These are phyloP conservation scores for Botryotinia globosa DNA, from an alignment of 2,329 filamentous ascomycete species.

Conservation along the genomic window DNA sequence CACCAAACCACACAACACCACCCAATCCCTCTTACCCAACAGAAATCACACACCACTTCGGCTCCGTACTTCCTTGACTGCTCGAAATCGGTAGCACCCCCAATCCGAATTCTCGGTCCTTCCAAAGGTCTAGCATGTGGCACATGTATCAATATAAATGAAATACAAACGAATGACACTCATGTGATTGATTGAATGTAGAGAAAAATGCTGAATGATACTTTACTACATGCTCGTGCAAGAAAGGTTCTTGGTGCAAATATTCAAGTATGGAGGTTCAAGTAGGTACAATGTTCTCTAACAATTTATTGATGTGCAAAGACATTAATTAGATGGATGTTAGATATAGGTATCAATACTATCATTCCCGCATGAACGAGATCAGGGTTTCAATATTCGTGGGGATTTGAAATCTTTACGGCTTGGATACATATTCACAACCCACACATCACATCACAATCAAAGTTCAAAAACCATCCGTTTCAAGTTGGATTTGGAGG, in stretches of 20 bases:
- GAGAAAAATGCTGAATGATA: no score
- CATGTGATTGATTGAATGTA: neutral
- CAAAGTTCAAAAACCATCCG: constrained; percentile 2
- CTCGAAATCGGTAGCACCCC: neutral
- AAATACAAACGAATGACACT: no score
- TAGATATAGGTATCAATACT: neutral
- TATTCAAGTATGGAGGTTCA: neutral
- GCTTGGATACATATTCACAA: neutral
- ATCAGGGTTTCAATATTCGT: neutral
- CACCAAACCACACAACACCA: no score
- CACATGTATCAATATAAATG: neutral
- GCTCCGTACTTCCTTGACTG: neutral
- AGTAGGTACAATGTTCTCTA: rapidly evolving
- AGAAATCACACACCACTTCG: neutral
- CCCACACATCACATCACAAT: neutral
- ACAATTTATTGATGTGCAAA: neutral
- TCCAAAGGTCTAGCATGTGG: neutral
- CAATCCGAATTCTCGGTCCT: neutral
- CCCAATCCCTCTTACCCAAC: neutral
- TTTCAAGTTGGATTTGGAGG: constrained; percentile 8
- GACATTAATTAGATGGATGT: neutral
- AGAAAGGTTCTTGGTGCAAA: neutral
- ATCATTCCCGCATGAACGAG: neutral
- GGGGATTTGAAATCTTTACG: neutral
- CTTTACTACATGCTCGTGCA: no score